A percentile compares a stretch with the other conserved stretches of the same genome.
These are phyloP conservation scores for Globisporangium ultimum DNA, from an alignment of 352 stramenopile species.

Conservation along the genomic window DNA sequence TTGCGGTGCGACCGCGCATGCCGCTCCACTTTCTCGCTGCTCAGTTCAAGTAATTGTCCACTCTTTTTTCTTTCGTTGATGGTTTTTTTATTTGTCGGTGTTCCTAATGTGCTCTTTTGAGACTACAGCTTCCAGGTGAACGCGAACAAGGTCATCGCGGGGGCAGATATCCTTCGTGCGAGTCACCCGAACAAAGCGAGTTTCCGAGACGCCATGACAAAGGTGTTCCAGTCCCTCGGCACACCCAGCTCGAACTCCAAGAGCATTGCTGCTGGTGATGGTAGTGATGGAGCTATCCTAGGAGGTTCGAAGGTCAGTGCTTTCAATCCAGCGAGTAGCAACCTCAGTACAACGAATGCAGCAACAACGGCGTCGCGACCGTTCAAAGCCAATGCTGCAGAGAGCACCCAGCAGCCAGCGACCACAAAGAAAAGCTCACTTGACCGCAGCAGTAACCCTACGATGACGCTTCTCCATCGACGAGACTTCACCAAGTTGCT, in stretches of 20 bases:
- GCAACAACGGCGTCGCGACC: too few species aligned
- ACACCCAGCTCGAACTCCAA: neutral
- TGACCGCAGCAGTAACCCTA: neutral
- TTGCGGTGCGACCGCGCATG: slow-evolving; percentile 6
- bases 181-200: slow-evolving; percentile 5
- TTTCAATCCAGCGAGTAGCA: too few species aligned
- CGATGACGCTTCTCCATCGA: slow-evolving; percentile 1
- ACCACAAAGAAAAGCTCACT: too few species aligned
- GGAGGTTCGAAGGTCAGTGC: too few species aligned
- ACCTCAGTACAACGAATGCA: too few species aligned
- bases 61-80: neutral
- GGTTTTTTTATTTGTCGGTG: neutral
- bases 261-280: neutral
- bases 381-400: too few species aligned
- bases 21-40: slow-evolving; percentile 12
- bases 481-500: slow-evolving; percentile 8
- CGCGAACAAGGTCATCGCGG: slow-evolving; percentile 4
- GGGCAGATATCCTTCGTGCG: slow-evolving; percentile 1
- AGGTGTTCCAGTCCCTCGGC: slow-evolving; percentile 6
- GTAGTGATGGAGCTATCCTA: too few species aligned
- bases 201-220: slow-evolving; percentile 6
- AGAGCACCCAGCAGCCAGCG: too few species aligned
- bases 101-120: neutral
- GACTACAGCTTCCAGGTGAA: slow-evolving; percentile 9
- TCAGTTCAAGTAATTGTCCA: slow-evolving; percentile 1